Base-by-base conservation (phyloP, 2,329 filamentous ascomycete species). In the Microsporum audouinii region DNA sequence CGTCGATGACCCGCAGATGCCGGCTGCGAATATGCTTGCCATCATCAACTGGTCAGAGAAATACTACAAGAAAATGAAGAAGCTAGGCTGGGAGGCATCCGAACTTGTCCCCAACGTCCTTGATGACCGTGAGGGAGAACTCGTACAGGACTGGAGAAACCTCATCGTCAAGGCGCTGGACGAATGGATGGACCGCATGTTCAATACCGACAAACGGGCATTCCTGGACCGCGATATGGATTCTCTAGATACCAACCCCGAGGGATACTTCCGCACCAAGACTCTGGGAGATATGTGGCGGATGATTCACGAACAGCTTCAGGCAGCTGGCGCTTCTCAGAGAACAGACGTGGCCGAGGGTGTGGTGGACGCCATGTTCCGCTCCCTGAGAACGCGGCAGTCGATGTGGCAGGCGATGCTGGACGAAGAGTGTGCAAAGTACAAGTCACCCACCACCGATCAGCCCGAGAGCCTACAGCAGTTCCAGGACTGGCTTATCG, bases 161-260 rank as follows among this genome's bases (percentile, higher is more conserved):
- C 87, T 97, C 71, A 97, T 99, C 73, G 94, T 96, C 75, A 89
- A 88, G 71, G 91, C 91, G 63, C 86, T 99, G 62, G 92, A 96
- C 72, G 89, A 97, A 77, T 99, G 94, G 91, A 95, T 97, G 80
- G 89, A 95, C 65, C 86, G 91, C 62, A 96, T 99, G 73, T 90
- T 89, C 68, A 81, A 80, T 6, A 86, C 89, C 51, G 95, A 99
- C 75, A 83, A 82, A 69, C 87, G 86, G 68, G 87, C 89, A 67
- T 95, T 99, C 73, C 79, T 84, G 56, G 85, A 90, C 61, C 85
- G 91, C 64, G 86, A 85, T 67, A 81, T 86, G 62, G 88, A 91
- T 68, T 89, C 91, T 70, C 80, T 96, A 64, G 91, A 96, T 71
- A 85, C 84, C 68, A 91, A 95, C 73, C 86, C 91, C 70, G 91